phyloP scores from a whole-genome alignment of 2,329 filamentous ascomycete species.

The Diaporthe vexans region DNA sequence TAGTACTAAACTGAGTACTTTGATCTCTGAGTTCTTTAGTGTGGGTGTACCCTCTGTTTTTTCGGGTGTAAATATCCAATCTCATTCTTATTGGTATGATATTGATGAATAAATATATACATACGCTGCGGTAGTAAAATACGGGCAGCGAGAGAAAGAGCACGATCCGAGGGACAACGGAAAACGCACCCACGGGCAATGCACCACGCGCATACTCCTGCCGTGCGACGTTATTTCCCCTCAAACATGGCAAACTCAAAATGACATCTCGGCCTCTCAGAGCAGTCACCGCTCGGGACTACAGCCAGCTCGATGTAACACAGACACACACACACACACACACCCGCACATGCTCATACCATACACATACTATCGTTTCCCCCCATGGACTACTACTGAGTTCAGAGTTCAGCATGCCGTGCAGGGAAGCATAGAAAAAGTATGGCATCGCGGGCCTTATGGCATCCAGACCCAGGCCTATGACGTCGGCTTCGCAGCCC shows the following conservation, averaged over 20 bases:
- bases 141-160: conserved; percentile 10
- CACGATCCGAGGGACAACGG: conserved; percentile 4
- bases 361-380: neutral
- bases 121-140: conserved; percentile 3
- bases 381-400: neutral
- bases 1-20: too few relatives aligned
- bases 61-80: too few relatives aligned
- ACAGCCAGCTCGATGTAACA: neutral
- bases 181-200: neutral
- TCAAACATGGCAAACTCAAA: conserved; percentile 2
- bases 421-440: neutral
- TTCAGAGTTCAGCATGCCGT: neutral
- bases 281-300: neutral
- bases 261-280: neutral
- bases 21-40: too few relatives aligned
- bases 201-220: neutral
- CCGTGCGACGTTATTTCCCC: neutral
- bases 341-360: neutral
- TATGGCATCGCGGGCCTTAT: neutral
- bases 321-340: neutral
- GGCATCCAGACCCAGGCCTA: neutral
- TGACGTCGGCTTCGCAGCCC: conserved; percentile 51
- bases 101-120: conserved; percentile 22
- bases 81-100: neutral
- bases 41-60: too few relatives aligned